These are phyloP conservation scores for Hypoxylon sp. DNA, from an alignment of 2,329 filamentous ascomycete genomes.

Conservation along the genomic window DNA sequence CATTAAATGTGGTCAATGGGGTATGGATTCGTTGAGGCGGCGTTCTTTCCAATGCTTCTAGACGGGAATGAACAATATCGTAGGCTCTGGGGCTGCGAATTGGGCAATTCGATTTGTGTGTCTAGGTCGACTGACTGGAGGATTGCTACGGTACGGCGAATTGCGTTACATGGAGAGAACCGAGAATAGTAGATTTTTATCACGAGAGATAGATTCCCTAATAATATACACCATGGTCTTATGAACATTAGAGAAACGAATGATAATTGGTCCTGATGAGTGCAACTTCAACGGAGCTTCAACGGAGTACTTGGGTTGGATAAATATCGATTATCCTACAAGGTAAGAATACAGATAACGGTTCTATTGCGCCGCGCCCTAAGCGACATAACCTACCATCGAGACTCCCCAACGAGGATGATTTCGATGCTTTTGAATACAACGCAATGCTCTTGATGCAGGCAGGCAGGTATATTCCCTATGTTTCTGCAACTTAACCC, in stretches of 20 bases:
- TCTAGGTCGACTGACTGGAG: not conserved
- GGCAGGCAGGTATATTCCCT: not conserved
- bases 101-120: not conserved
- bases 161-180: too few relatives aligned
- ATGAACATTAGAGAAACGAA: too few relatives aligned
- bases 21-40: not conserved
- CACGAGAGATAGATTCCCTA: too few relatives aligned
- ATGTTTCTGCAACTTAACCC: not conserved
- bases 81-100: not conserved
- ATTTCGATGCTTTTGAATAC: not conserved
- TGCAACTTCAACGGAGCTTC: too few relatives aligned
- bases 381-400: not conserved
- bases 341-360: not conserved
- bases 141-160: too few relatives aligned
- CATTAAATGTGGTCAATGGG: not conserved
- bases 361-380: not conserved
- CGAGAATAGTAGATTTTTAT: too few relatives aligned
- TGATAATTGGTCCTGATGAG: too few relatives aligned
- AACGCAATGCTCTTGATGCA: not conserved
- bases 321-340: not conserved
- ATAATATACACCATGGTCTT: too few relatives aligned
- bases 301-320: not conserved
- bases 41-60: not conserved
- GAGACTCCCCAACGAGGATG: not conserved
- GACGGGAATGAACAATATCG: not conserved